Evolutionary conservation across 495 filamentous ascomycete species (phyloP).

Genomic region (Bathelium albidoporum): DNA sequence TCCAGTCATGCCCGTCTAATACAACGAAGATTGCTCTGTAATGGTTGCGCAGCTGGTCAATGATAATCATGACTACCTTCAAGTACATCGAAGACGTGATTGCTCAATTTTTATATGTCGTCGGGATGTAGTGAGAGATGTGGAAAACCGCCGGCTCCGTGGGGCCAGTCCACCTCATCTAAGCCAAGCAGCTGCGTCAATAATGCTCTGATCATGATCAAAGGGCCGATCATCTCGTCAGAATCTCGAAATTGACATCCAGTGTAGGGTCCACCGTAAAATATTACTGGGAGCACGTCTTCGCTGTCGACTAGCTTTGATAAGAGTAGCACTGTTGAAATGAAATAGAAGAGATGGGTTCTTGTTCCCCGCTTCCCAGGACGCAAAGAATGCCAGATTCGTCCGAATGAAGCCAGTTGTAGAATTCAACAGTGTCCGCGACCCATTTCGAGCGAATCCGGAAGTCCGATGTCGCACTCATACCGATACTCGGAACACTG

Average conservation of each 20-base stretch:
- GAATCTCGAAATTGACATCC: not conserved
- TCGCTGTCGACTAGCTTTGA: not conserved
- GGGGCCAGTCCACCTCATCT: not conserved
- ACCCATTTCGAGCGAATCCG: not conserved
- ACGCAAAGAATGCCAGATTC: not conserved
- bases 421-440: not conserved
- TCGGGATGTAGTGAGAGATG: not conserved
- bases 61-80: not conserved
- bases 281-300: not conserved
- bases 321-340: not conserved
- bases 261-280: not conserved
- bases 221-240: not conserved
- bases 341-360: not conserved
- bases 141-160: not conserved
- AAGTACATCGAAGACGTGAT: not conserved
- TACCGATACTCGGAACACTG: not conserved
- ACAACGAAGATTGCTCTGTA: not conserved
- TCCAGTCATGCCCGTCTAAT: not conserved
- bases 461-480: not conserved
- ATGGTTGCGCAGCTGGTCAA: not conserved
- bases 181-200: not conserved
- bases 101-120: not conserved
- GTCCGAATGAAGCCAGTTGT: not conserved
- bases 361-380: not conserved
- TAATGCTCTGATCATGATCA: not conserved